phyloP scores from a whole-genome alignment of 441 rosid genomes.

The Populus hybrid region DNA sequence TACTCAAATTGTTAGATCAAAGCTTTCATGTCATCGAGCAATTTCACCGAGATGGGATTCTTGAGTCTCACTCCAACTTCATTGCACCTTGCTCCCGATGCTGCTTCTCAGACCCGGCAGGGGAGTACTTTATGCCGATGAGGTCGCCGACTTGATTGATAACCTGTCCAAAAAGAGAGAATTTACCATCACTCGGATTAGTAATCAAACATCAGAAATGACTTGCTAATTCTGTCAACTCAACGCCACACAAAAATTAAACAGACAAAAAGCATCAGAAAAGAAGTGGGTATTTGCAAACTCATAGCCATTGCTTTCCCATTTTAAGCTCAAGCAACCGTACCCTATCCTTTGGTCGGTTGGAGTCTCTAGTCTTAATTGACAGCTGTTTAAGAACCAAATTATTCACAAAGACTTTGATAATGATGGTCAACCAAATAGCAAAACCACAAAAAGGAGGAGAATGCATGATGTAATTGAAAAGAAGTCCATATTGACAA shows the following conservation, averaged over 20 bases:
- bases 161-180: constrained; percentile 37
- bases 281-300: not conserved
- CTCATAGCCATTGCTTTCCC: not conserved
- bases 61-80: constrained; percentile 40
- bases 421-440: not conserved
- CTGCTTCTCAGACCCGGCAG: constrained; percentile 61
- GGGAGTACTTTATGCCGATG: constrained; percentile 82
- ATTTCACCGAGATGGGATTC: not conserved
- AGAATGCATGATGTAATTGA: not conserved
- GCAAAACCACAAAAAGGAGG: not conserved
- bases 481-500: not conserved
- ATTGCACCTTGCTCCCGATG: constrained; percentile 30
- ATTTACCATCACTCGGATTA: not conserved
- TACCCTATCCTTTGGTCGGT: not conserved
- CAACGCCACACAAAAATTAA: not conserved
- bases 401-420: not conserved
- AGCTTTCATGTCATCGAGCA: not conserved
- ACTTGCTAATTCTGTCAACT: not conserved
- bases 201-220: not conserved
- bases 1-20: not conserved
- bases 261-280: not conserved
- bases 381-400: not conserved
- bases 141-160: constrained; percentile 72
- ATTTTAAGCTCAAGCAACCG: not conserved
- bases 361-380: not conserved